Evolutionary conservation across 345 rosid genomes (phyloP), one percentile per base, ranked within the genome.

Genomic region (Eucalyptus curtisii): DNA sequence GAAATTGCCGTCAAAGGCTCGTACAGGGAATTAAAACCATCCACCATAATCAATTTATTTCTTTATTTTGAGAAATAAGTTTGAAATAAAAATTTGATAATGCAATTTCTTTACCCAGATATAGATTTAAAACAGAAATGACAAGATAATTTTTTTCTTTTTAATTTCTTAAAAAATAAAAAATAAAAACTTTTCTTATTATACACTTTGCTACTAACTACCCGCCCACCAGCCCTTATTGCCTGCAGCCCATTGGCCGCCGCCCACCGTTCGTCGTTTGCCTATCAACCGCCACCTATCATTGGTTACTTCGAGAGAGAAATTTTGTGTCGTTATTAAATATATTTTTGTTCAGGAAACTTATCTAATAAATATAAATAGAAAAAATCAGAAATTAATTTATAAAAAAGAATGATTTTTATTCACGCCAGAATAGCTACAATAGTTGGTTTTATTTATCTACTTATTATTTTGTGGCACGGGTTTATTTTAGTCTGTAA

Each of bases 241-340:
- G 55, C 24, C 2, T 2, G 1, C 55, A 52, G 10, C 24, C 4
- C 55, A 52, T 19, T 52, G 24, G 8, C 0, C 4, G 1, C 9
- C 55, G 1, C 7, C 1, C 3, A 2, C 7, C 7, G 24, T 52
- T 52, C 0, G 1, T 19, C 2, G 0, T 52, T 19, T 52, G 57
- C 57, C 57, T 25, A 52, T 19, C 0, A 52, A 25, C 4, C 1
- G 0, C 0, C 2, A 1, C 10, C 2, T 10, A 52, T 52, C 5
- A 3, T 52, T 8, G 20, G 25, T 52, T 52, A 3, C 0, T 7
- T 7, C 8, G 4, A 7, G 25, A 8, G 4, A 7, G 5, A 20
- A 20, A 52, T 7, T 19, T 52, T 20, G 1, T 8, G 2, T 52
- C 2, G 0, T 8, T 52, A 52, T 52, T 52, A 52, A 52, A 52